A percentile compares a stretch with the other conserved stretches of the same genome.
phyloP scores from a whole-genome alignment of 768 basidiomycete species.

The Mycena chlorophos region DNA sequence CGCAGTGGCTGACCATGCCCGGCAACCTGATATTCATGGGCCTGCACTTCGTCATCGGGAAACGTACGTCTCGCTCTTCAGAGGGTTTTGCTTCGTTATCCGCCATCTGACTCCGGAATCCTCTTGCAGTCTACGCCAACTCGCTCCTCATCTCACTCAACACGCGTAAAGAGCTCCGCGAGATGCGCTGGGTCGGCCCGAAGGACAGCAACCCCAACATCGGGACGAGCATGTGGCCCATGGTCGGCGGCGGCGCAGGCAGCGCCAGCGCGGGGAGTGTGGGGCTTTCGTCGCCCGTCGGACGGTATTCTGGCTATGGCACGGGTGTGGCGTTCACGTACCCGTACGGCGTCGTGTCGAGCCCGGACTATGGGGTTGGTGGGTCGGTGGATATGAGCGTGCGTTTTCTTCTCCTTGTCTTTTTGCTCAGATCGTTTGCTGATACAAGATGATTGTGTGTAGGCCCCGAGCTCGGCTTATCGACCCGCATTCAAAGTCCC shows the following conservation, averaged over 20 bases:
- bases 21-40: constrained; percentile 38
- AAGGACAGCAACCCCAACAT: neutral
- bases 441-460: neutral
- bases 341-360: neutral
- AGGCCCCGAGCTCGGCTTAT: neutral
- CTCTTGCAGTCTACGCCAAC: constrained; percentile 15
- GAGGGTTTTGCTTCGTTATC: neutral
- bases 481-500: constrained; percentile 2
- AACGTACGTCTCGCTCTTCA: constrained; percentile 22
- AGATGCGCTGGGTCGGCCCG: constrained; percentile 1
- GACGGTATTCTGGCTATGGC: neutral
- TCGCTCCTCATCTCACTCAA: constrained; percentile 14
- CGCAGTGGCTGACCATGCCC: constrained; percentile 36
- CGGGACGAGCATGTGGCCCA: constrained; percentile 1
- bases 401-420: neutral
- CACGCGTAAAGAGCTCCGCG: constrained; percentile 12
- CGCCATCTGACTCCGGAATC: no score
- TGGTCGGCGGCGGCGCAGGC: neutral
- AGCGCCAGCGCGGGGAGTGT: neutral
- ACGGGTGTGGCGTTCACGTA: neutral
- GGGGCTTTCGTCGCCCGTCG: neutral
- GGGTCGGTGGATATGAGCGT: neutral
- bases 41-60: constrained; percentile 38
- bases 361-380: neutral
- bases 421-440: neutral